phyloP scores from a whole-genome alignment of 2,329 filamentous ascomycete genomes.

The Lachnellula occidentalis region DNA sequence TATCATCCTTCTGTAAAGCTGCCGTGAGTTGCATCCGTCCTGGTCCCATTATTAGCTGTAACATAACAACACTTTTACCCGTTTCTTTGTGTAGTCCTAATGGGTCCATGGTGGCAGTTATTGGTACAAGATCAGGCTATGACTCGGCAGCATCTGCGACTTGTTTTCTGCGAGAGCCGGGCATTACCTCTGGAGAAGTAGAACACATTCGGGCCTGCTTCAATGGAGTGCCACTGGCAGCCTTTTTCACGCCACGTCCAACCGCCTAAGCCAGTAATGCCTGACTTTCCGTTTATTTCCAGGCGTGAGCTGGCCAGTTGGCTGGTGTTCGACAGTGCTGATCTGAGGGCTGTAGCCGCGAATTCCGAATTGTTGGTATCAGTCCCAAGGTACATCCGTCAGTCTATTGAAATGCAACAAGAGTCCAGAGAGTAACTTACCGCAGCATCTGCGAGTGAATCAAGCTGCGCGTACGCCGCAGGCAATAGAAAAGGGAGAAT shows the following conservation, averaged over 20 bases:
- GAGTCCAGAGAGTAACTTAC: slow-evolving; percentile 4
- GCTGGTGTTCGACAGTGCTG: slow-evolving; percentile 11
- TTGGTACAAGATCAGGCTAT: slow-evolving; percentile 48
- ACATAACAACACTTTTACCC: neutral
- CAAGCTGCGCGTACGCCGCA: slow-evolving; percentile 16
- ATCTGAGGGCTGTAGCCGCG: slow-evolving; percentile 8
- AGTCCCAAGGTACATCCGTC: slow-evolving; percentile 12
- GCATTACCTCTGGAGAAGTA: slow-evolving; percentile 13
- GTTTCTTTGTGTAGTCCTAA: neutral
- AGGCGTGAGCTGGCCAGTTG: slow-evolving; percentile 15
- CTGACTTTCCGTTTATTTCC: slow-evolving; percentile 15
- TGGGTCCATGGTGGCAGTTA: slow-evolving; percentile 45
- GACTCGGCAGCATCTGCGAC: slow-evolving; percentile 50
- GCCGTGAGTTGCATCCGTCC: slow-evolving; percentile 48
- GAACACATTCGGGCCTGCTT: slow-evolving; percentile 8
- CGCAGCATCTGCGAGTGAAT: slow-evolving; percentile 14
- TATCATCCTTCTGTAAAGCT: slow-evolving; percentile 55
- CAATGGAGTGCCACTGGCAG: slow-evolving; percentile 11
- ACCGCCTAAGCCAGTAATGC: neutral
- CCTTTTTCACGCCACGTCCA: neutral
- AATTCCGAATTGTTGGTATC: slow-evolving; percentile 15
- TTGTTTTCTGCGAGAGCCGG: slow-evolving; percentile 10
- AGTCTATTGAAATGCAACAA: neutral
- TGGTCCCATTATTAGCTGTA: slow-evolving; percentile 38
- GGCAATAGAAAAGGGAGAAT: slow-evolving; percentile 11